Evolutionary conservation across 2,329 filamentous ascomycete genomes (phyloP).

Genomic region (Cladosporium colombiae): DNA sequence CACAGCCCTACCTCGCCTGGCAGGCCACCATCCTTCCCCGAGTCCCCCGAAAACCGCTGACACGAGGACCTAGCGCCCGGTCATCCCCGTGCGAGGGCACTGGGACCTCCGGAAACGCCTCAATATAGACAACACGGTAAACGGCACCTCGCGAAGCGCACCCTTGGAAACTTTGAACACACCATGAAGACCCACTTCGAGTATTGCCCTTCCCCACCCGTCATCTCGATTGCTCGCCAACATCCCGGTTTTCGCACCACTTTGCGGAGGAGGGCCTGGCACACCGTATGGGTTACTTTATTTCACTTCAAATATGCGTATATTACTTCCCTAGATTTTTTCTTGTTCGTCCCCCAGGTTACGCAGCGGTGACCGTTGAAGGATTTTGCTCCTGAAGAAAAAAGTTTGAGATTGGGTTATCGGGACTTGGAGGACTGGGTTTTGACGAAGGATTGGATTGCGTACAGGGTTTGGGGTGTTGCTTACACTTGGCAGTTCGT

Average conservation of each 20-base stretch:
- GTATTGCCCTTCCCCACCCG: neutral
- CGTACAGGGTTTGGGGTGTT: neutral
- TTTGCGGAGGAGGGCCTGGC: neutral
- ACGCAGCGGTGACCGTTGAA: neutral
- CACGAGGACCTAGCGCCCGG: neutral
- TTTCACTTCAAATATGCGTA: neutral
- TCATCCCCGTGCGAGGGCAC: neutral
- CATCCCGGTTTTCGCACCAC: neutral
- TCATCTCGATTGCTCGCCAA: neutral
- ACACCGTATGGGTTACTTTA: neutral
- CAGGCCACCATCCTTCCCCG: neutral
- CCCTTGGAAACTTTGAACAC: neutral
- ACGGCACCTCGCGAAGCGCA: neutral
- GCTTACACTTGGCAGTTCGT: neutral
- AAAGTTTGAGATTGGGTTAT: neutral
- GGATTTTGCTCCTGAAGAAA: neutral
- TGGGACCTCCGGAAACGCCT: neutral
- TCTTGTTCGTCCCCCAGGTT: neutral
- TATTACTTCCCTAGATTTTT: neutral
- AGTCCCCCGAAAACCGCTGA: neutral
- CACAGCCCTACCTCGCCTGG: neutral
- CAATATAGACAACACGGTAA: neutral
- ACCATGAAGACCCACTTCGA: no score
- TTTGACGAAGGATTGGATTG: neutral
- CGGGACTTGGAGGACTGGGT: neutral